Percentiles rank a stretch among this genome's conserved stretches.
Conservation (phyloP, 2,329 filamentous ascomycete genomes). For the Penicillium sp. region DNA sequence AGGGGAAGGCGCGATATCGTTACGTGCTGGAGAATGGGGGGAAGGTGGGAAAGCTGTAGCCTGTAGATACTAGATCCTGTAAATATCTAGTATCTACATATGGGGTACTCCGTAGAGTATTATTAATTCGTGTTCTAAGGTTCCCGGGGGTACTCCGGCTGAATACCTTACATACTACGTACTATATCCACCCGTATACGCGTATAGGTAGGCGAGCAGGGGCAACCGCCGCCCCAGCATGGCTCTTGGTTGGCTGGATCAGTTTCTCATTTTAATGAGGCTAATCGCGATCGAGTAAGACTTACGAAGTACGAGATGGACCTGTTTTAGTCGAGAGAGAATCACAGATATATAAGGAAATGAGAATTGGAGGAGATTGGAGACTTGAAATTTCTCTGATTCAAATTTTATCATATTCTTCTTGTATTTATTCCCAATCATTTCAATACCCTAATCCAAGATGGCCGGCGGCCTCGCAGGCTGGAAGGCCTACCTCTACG, state of each 20-base stretch:
- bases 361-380: not conserved
- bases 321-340: not conserved
- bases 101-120: not conserved
- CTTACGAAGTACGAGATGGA: slow-evolving; percentile 27
- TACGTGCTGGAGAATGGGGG: slow-evolving; percentile 51
- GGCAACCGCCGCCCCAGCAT: not conserved
- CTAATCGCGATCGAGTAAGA: slow-evolving; percentile 20
- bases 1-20: slow-evolving; percentile 52
- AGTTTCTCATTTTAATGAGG: not conserved
- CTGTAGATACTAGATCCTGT: not conserved
- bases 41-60: slow-evolving; percentile 36
- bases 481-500: slow-evolving; percentile 19
- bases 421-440: not conserved
- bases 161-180: too few relatives aligned
- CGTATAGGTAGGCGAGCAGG: not conserved
- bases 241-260: not conserved
- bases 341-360: not conserved
- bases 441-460: not conserved
- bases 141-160: too few relatives aligned
- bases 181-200: not conserved
- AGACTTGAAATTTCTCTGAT: not conserved
- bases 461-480: slow-evolving; percentile 6
- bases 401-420: not conserved
- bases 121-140: not conserved
- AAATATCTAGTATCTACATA: not conserved